Percentiles rank a stretch among this genome's conserved stretches.
Evolutionary conservation across 1,284 basidiomycete genomes (phyloP).

Genomic region (Trichosporon sp.): DNA sequence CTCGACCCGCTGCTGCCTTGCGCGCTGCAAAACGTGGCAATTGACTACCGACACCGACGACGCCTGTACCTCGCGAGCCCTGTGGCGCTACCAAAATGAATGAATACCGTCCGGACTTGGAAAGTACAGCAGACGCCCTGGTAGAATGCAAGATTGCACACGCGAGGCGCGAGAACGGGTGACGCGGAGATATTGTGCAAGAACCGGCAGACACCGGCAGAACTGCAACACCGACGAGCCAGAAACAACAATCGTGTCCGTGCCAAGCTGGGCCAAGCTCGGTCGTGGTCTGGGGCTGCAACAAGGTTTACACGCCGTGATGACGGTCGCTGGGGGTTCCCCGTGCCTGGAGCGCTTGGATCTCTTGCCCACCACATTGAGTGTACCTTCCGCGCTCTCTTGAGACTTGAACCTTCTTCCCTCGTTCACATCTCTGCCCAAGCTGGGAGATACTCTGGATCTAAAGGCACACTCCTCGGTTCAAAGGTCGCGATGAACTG

Average conservation of each 20-base stretch:
- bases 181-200: constrained; percentile 8
- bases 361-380: constrained; percentile 17
- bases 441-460: constrained; percentile 36
- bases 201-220: not conserved
- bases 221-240: not conserved
- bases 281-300: not conserved
- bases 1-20: not conserved
- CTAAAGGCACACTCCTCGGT: constrained; percentile 39
- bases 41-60: not conserved
- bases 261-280: constrained; percentile 8
- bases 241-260: not conserved
- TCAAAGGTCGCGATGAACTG: constrained; percentile 55
- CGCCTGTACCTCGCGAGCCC: not conserved
- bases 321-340: constrained; percentile 2
- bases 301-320: constrained; percentile 16
- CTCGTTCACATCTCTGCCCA: constrained; percentile 36
- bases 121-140: not conserved
- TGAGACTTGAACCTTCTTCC: constrained; percentile 1
- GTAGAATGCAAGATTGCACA: not conserved
- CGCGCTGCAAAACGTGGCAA: constrained; percentile 3
- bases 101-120: constrained; percentile 13
- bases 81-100: constrained; percentile 15
- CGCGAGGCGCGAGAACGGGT: not conserved
- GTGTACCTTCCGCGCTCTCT: not conserved
- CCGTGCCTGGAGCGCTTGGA: constrained; percentile 13